Base-by-base conservation (phyloP, 495 filamentous ascomycete species). In the Talaromyces proteolyticus region DNA sequence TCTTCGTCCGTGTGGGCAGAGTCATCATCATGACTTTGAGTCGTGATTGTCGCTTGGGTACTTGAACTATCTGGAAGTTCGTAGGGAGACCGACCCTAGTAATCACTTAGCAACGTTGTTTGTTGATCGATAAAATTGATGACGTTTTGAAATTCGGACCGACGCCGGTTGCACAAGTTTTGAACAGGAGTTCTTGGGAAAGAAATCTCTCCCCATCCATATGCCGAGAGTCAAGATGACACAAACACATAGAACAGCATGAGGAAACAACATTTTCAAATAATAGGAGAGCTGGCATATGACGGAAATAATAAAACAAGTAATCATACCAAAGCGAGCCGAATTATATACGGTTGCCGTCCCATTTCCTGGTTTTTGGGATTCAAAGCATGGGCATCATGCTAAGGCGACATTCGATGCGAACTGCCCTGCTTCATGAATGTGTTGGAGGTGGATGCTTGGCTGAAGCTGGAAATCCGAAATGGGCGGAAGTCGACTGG, bases 1-100 rank as follows among this genome's bases (percentile, higher is more conserved):
- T 57, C 59, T 51, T 80, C 74, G 21, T 62, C 63, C 52, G 74
- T 58, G 59, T 62, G 62, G n/a, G n/a, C n/a, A 62, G 37, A 57
- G 49, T 47, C 82, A 18, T 61, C 54, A 20, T 61, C 54, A 52
- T 57, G 61, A 39, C 52, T 60, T 12, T 36, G 47, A 20, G 58
- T 57, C 24, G 62, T 40, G 45, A 18, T 57, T 41, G 43, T 51
- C 23, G 47, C 56, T 11, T 60, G 56, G 21, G 53, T 50, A 20
- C 52, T 24, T 20, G 54, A 44, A 37, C 47, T 51, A 21, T 69
- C 73, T 12, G 83, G 79, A 44, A 79, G 72, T 56, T 89, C 84
- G 50, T 87, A 89, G 43, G 84, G 84, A 7, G 84, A 88, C 12
- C 86, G 78, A 50, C 86, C 86, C 85, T 86, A 57, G n/a, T 22